Conservation (phyloP, 306 rosid genomes). For the Vicia faba region DNA sequence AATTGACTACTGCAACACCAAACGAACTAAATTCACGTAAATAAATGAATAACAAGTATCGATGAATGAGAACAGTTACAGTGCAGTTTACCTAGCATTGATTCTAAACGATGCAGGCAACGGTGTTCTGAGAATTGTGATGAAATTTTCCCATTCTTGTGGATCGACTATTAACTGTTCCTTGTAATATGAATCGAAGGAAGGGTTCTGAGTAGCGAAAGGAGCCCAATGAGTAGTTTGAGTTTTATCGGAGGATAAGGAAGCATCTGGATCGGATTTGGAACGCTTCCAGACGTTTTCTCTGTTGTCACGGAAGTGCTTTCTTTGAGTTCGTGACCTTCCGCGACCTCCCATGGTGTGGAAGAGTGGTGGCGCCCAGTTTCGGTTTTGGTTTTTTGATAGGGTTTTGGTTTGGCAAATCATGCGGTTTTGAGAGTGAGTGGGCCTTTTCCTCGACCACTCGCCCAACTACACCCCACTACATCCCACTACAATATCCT, state of each 20-base stretch:
- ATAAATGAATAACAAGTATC: neutral
- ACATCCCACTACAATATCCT: too few species aligned
- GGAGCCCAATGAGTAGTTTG: slow-evolving; percentile 65
- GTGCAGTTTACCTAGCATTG: slow-evolving; percentile 58
- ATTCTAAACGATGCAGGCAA: slow-evolving; percentile 90
- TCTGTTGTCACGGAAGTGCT: slow-evolving; percentile 76
- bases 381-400: slow-evolving; percentile 10
- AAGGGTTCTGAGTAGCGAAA: slow-evolving; percentile 61
- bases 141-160: slow-evolving; percentile 75
- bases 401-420: slow-evolving; percentile 38
- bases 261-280: slow-evolving; percentile 56
- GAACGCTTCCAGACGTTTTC: slow-evolving; percentile 95
- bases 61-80: neutral
- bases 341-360: slow-evolving; percentile 64
- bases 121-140: slow-evolving; percentile 76
- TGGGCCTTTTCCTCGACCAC: slow-evolving; percentile 7
- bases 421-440: neutral
- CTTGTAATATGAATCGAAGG: slow-evolving; percentile 78
- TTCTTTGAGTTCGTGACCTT: slow-evolving; percentile 84
- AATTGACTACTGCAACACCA: slow-evolving; percentile 80
- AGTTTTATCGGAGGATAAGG: slow-evolving; percentile 24
- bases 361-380: slow-evolving; percentile 3
- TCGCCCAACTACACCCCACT: neutral
- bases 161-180: slow-evolving; percentile 65
- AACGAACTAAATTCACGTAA: slow-evolving; percentile 7